These are phyloP conservation scores for Camellia lanceoleosa DNA, from an alignment of 148 eudicot genomes.

Conservation along the genomic window DNA sequence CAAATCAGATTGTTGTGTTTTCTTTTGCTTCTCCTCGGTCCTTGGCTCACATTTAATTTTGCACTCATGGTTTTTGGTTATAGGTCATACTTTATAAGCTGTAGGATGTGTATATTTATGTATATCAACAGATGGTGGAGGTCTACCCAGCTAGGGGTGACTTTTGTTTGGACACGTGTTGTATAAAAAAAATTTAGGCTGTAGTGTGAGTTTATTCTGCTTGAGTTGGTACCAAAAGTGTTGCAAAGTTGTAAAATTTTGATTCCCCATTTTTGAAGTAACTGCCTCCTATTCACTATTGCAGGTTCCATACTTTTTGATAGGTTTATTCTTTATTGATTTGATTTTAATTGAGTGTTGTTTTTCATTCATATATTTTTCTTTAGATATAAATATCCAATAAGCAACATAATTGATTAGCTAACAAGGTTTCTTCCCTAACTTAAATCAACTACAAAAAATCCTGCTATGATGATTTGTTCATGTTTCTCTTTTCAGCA, in stretches of 20 bases:
- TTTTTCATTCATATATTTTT: not conserved
- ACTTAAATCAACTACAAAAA: not conserved
- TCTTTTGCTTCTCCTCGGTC: not conserved
- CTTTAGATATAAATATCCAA: not conserved
- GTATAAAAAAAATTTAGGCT: not conserved
- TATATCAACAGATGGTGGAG: not conserved
- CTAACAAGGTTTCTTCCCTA: not conserved
- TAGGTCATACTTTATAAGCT: not conserved
- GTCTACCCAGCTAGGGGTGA: not conserved
- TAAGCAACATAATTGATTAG: not conserved
- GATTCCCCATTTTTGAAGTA: not conserved
- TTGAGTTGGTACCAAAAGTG: not conserved
- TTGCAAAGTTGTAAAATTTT: not conserved
- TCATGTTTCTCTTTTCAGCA: not conserved
- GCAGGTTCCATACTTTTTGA: not conserved
- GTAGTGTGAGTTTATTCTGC: not conserved
- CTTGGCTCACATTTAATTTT: not conserved
- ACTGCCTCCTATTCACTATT: not conserved
- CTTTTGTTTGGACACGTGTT: not conserved
- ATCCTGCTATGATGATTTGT: not conserved
- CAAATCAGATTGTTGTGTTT: constrained; percentile 1
- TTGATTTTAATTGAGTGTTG: not conserved
- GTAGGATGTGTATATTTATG: not conserved
- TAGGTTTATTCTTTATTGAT: not conserved
- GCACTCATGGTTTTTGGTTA: not conserved